Evolutionary conservation across 2,329 filamentous ascomycete genomes (phyloP), one percentile per base, ranked within the genome.

Genomic region (Epichloe sibirici): DNA sequence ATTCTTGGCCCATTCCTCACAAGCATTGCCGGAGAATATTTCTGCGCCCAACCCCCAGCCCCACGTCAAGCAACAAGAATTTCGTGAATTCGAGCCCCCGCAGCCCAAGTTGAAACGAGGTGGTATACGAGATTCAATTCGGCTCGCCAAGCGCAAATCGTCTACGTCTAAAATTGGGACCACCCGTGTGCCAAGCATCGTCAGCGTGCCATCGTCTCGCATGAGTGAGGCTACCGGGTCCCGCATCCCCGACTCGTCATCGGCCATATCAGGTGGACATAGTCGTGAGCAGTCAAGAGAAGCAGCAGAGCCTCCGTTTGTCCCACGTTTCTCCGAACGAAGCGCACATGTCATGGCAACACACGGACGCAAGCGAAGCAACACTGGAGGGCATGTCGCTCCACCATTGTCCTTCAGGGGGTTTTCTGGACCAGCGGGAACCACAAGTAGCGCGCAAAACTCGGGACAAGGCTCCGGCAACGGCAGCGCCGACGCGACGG

Each of bases 1-100:
- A 0, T 98, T 97, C 78, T 76, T 98, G 35, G 90, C 91, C 12
- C 90, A 96, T 65, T 95, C 90, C 1, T 82, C 85, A 15, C 85
- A 91, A 62, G 83, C 85, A 1, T 77, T 91, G 5, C 87, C 88
- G 2, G 88, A 93, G 50, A 80, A 90, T 15, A 72, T 84, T 3
- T 66, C 78, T 13, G 67, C 74, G 8, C 76, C 78, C 6, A 31
- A 31, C 31, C 70, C 75, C 9, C 70, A 75, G 23, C 74, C 78
- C 48, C 58, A 56, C 31, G 54, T 59, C 3, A 63, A 63, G 39
- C 62, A 61, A 8, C 61, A 71, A 63, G 69, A 72, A 3, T 62
- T 76, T 2, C 74, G 76, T 0, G 73, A 79, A 34, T 78, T 76
- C 58, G 77, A 81, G 40, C 59, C 72, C 9, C 71, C 74, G 8